Evolutionary conservation across 2,329 filamentous ascomycete genomes (phyloP).

Genomic region (Botrytis porri): DNA sequence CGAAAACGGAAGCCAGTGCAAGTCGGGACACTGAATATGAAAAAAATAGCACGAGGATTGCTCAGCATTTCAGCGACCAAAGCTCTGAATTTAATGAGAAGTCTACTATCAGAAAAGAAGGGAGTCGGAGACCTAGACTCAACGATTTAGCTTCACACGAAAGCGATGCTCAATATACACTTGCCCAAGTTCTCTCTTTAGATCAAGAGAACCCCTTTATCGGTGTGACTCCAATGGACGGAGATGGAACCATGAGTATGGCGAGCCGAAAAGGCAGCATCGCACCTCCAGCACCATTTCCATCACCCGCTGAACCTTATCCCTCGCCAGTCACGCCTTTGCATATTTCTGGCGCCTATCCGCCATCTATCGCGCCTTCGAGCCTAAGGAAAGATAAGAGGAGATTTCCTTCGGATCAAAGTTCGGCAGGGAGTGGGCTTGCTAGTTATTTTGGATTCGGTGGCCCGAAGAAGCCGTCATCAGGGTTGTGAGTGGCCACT

Average conservation of each 20-base stretch:
- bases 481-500: slow-evolving; percentile 7
- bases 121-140: not conserved
- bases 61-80: not conserved
- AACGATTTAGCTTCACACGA: not conserved
- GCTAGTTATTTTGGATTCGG: slow-evolving; percentile 18
- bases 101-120: not conserved
- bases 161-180: not conserved
- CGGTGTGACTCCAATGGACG: not conserved
- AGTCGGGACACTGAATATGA: not conserved
- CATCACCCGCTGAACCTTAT: not conserved
- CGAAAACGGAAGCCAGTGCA: slow-evolving; percentile 4
- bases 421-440: slow-evolving; percentile 8
- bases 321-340: not conserved
- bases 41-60: not conserved
- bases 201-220: not conserved
- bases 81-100: not conserved
- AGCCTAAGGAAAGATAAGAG: slow-evolving; percentile 5
- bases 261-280: not conserved
- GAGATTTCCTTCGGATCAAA: not conserved
- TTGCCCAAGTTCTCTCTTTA: not conserved
- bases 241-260: slow-evolving; percentile 9
- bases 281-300: not conserved
- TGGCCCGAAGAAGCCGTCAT: not conserved
- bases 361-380: not conserved
- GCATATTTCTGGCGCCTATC: not conserved